Evolutionary conservation across 805 yeast species (phyloP).

Genomic region (Kuraishia cidri): DNA sequence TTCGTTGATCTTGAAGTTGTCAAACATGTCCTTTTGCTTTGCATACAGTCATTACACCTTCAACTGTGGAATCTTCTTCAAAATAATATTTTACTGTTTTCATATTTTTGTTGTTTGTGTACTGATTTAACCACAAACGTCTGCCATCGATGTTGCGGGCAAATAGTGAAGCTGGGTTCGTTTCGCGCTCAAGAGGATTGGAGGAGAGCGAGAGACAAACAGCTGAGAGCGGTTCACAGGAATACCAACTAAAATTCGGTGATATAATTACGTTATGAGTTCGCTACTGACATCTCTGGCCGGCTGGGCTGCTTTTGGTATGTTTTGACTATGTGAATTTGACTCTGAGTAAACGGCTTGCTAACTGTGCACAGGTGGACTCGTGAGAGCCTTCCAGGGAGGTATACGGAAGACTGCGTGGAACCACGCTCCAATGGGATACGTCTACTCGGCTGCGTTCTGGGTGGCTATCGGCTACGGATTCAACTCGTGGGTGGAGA

Average conservation of each 20-base stretch:
- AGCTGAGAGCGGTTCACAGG: no score
- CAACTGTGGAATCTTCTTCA: no score
- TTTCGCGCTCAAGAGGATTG: no score
- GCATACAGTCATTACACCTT: no score
- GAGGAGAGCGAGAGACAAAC: no score
- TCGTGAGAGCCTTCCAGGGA: conserved; percentile 32
- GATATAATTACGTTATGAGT: no score
- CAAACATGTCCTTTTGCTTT: neutral
- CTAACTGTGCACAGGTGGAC: conserved; percentile 17
- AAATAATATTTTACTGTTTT: no score
- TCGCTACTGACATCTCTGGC: conserved; percentile 8
- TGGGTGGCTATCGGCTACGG: conserved; percentile 32
- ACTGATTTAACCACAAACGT: no score
- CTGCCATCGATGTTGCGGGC: no score
- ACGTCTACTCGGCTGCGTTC: conserved; percentile 30
- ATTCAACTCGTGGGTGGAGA: conserved; percentile 26
- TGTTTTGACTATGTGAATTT: conserved; percentile 1
- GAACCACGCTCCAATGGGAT: conserved; percentile 26
- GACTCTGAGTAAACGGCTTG: neutral
- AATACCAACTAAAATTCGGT: no score
- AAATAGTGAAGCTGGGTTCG: no score
- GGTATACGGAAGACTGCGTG: conserved; percentile 32
- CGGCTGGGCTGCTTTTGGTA: conserved; percentile 17
- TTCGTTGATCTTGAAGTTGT: conserved; percentile 10
- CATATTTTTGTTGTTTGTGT: no score